Base-by-base conservation (phyloP, 192 early-diverging fungal genomes). In the Umbelopsis isabellina region DNA sequence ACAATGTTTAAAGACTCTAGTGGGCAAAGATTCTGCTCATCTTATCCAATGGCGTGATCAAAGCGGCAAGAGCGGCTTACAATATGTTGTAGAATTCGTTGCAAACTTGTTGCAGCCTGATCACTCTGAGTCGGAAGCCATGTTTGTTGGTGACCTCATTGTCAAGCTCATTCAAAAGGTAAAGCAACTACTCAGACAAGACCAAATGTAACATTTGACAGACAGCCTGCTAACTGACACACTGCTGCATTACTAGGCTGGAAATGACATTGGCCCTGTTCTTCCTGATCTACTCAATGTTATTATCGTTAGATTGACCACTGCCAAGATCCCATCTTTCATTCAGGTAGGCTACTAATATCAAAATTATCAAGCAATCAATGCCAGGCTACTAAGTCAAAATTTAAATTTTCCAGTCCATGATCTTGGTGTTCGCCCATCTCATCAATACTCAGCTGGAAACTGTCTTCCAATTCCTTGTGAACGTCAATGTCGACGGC, bases 101-200 rank as follows among this genome's bases (percentile, higher is more conserved):
- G 92, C 90, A 44, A 88, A 90, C 47, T 75, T 97, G 33, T 72
- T 97, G 73, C 84, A 86, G 25, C 94, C 95, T 41, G 74, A 82
- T 3, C 83, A 87, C 27, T 87, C 86, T 30, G 95, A 99, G 75
- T 93, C 91, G 0, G 88, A 91, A 0, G 87, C 92, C 0, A 76
- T 95, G 23, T 96, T 96, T 84, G 89, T 98, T 23, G 96, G 96
- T n/a, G 93, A 94, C 70, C 76, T 98, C 46, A 89, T 94, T 37
- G 86, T 85, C 20, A 95, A 93, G 70, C 73, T 98, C 51, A 91
- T 97, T 69, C 88, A 92, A 77, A 96, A 94, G 77, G 85, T 84
- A 79, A 71, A 70, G 25, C 12, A 70, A 13, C 41, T 18, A 41
- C 27, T 8, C 35, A 23, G 0, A 66, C 65, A 11, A 35, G 66